Evolutionary conservation across 257 asterid species (phyloP), one percentile per base, ranked within the genome.

Genomic region (Phtheirospermum japonicum): DNA sequence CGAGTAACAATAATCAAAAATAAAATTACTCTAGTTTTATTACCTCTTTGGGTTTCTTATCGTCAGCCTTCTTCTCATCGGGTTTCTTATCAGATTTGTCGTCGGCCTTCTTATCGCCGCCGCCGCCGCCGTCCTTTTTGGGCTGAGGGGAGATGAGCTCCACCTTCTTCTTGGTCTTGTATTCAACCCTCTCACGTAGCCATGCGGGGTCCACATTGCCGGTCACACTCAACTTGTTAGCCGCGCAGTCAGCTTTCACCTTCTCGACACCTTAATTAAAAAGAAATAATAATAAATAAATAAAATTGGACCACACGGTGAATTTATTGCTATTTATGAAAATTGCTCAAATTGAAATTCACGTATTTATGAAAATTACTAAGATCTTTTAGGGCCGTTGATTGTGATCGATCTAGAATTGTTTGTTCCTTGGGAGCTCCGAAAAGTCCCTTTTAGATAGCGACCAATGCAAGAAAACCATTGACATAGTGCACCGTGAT

Each of bases 161-260:
- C 57, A 85, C 99, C 84, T 89, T 87, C 89, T 92, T 92, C 77
- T 87, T 92, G 53, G 95, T 86, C 57, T 82, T 89, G 54, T 37
- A 59, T 30, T 75, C 94, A 7, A 89, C 89, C 63, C 74, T 81
- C 56, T 92, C 97, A 2, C 82, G 76, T 54, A 92, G 85, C 89
- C 71, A 75, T 3, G 69, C 48, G 49, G 97, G 87, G 71, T 86
- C 99, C 77, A 87, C 89, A 71, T 83, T 82, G 71, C 99, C 99
- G 64, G 76, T 82, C 67, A 86, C 93, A 14, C 83, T 92, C 80
- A 89, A 68, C 76, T 89, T 92, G 80, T 83, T 79, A 43, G 79
- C 69, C 7, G 50, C 77, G 37, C 82, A 71, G 57, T 92, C 99
- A 0, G 88, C 72, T 73, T 82, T 89, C 71, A 85, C 96, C 13